Evolutionary conservation across 768 basidiomycete species (phyloP).

Genomic region (Mycena polygramma): DNA sequence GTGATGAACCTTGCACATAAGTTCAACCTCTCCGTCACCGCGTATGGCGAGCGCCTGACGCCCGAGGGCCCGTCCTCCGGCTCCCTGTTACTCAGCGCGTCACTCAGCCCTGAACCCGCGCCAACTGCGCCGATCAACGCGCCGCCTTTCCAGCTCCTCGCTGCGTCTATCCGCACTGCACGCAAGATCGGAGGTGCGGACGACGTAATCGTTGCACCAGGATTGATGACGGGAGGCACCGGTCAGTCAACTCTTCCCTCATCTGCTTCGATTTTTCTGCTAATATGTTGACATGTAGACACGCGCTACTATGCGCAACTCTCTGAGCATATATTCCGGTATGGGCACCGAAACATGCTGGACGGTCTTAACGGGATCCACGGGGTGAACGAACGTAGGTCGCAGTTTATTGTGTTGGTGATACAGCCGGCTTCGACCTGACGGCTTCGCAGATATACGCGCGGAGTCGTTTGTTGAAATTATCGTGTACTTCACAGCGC

Average conservation of each 20-base stretch:
- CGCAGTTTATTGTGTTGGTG: too few relatives aligned
- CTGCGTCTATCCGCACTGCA: conserved; percentile 55
- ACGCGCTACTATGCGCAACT: conserved; percentile 50
- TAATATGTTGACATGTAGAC: too few relatives aligned
- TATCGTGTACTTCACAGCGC: conserved; percentile 39
- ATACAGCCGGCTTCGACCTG: too few relatives aligned
- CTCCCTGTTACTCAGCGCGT: conserved; percentile 50
- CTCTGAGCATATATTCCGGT: conserved; percentile 60
- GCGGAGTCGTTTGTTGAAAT: conserved; percentile 51
- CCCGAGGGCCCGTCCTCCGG: conserved; percentile 39
- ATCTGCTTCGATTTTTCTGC: too few relatives aligned
- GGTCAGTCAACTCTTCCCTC: too few relatives aligned
- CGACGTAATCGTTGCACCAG: conserved; percentile 40
- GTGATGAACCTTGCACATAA: conserved; percentile 47
- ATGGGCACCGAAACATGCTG: conserved; percentile 49
- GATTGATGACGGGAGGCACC: conserved; percentile 52
- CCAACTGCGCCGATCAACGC: conserved; percentile 51
- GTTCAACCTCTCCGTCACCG: conserved; percentile 54
- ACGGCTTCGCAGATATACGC: conserved; percentile 38
- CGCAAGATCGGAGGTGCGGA: conserved; percentile 20
- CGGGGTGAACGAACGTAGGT: conserved; percentile 64
- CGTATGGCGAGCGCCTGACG: conserved; percentile 49
- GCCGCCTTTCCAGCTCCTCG: conserved; percentile 48
- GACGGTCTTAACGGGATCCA: conserved; percentile 48
- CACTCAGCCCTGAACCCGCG: conserved; percentile 59